These are phyloP conservation scores for Cladosporium sp. DNA, from an alignment of 2,329 filamentous ascomycete species.

Conservation along the genomic window DNA sequence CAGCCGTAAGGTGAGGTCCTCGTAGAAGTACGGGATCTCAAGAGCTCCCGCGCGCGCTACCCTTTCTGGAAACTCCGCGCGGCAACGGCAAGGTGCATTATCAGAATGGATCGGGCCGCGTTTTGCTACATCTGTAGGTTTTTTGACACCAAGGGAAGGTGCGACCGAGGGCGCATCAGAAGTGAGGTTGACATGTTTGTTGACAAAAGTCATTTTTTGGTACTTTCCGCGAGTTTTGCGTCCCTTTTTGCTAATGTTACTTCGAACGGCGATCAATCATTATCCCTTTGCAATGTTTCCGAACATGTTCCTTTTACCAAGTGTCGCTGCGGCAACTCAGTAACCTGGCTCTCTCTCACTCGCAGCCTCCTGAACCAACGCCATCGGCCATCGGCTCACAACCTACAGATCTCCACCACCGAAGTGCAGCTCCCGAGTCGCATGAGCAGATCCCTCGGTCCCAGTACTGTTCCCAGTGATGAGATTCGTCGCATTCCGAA, in stretches of 20 bases:
- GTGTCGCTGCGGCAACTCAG: not conserved
- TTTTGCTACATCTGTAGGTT: not conserved
- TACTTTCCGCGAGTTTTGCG: not conserved
- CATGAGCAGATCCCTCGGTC: not conserved
- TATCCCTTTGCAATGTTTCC: not conserved
- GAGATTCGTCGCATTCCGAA: slow-evolving; percentile 20
- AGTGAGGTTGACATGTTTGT: not conserved
- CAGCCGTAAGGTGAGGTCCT: not conserved
- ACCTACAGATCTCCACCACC: not conserved
- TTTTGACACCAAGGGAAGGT: not conserved
- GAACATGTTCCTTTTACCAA: not conserved
- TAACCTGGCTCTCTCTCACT: too few species aligned
- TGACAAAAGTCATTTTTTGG: not conserved
- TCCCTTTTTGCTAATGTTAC: not conserved
- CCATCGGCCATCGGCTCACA: not conserved
- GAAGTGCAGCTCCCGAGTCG: slow-evolving; percentile 2
- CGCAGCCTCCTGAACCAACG: too few species aligned
- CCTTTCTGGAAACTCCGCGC: not conserved
- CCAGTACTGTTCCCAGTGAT: slow-evolving; percentile 7
- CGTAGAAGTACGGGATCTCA: not conserved
- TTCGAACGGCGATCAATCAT: not conserved
- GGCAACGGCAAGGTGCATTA: not conserved
- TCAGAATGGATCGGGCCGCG: not conserved
- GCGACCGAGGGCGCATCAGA: not conserved
- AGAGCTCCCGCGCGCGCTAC: not conserved